Percentiles rank a stretch among this genome's conserved stretches.
Evolutionary conservation across 768 basidiomycete genomes (phyloP).

Genomic region (Crucibulum laeve): DNA sequence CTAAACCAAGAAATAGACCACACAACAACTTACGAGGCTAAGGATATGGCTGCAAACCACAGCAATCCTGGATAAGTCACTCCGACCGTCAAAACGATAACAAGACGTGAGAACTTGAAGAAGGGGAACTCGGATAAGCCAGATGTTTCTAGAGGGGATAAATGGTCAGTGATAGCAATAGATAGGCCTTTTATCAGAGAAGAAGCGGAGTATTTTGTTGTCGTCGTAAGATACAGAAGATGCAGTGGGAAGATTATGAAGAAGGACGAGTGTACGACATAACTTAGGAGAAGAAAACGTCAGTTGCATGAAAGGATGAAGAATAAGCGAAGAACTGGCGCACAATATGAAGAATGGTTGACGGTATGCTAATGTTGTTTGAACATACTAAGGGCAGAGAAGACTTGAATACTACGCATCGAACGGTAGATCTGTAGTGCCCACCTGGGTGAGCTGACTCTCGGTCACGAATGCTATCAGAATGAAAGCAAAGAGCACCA

Average conservation of each 20-base stretch:
- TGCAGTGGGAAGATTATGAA: conserved; percentile 79
- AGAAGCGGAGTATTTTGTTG: conserved; percentile 40
- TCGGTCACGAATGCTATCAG: conserved; percentile 75
- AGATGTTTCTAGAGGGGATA: conserved; percentile 27
- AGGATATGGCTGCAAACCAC: conserved; percentile 70
- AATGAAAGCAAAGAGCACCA: conserved; percentile 51
- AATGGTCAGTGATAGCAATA: conserved; percentile 43
- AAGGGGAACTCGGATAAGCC: conserved; percentile 31
- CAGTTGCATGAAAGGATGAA: too few species aligned
- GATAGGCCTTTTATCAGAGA: conserved; percentile 50
- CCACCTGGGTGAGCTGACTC: conserved; percentile 73
- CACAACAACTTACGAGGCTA: conserved; percentile 61
- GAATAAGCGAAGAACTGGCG: conserved; percentile 17
- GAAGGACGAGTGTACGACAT: conserved; percentile 83
- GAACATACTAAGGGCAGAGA: conserved; percentile 57
- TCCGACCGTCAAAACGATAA: conserved; percentile 45
- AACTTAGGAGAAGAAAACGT: conserved; percentile 43
- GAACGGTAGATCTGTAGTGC: conserved; percentile 7
- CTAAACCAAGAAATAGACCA: conserved; percentile 1
- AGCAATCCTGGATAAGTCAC: conserved; percentile 62
- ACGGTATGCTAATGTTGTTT: conserved; percentile 68
- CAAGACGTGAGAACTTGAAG: conserved; percentile 30
- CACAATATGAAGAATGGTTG: conserved; percentile 91
- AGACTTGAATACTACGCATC: neutral
- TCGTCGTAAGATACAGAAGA: conserved; percentile 55